Evolutionary conservation across 805 yeast species (phyloP).

Genomic region (Suhomyces faveliae): DNA sequence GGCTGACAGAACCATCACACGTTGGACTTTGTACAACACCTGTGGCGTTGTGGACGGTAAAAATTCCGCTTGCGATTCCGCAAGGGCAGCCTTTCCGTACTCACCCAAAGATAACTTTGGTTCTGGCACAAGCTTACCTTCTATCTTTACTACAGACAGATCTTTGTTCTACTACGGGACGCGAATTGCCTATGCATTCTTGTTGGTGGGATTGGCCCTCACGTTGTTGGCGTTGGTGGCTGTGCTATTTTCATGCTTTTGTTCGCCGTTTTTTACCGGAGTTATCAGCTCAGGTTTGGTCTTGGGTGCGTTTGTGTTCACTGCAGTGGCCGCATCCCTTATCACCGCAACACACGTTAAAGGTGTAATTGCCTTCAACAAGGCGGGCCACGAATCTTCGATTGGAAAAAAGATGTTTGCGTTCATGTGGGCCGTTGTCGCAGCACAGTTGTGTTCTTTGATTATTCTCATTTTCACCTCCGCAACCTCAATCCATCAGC

Average conservation of each 20-base stretch:
- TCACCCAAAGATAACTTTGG: conserved; percentile 30
- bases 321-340: conserved; percentile 45
- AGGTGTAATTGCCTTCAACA: conserved; percentile 49
- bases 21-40: conserved; percentile 30
- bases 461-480: conserved; percentile 8
- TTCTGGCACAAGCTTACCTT: not conserved
- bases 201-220: conserved; percentile 58
- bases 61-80: conserved; percentile 18
- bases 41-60: conserved; percentile 21
- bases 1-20: conserved; percentile 12
- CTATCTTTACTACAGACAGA: not conserved
- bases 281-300: conserved; percentile 10
- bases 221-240: conserved; percentile 49
- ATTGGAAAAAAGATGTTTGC: conserved; percentile 55
- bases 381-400: conserved; percentile 40
- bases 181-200: conserved; percentile 3
- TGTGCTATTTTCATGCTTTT: conserved; percentile 13
- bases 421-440: conserved; percentile 59
- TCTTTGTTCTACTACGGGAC: conserved; percentile 6
- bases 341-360: conserved; percentile 56
- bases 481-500: too few species aligned
- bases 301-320: conserved; percentile 39
- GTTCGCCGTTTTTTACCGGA: conserved; percentile 8
- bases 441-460: conserved; percentile 15
- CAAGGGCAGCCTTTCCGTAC: conserved; percentile 29